Percentiles rank a stretch among this genome's conserved stretches.
Conservation (phyloP, 2,329 filamentous ascomycete species). For the Helotiales sp. region DNA sequence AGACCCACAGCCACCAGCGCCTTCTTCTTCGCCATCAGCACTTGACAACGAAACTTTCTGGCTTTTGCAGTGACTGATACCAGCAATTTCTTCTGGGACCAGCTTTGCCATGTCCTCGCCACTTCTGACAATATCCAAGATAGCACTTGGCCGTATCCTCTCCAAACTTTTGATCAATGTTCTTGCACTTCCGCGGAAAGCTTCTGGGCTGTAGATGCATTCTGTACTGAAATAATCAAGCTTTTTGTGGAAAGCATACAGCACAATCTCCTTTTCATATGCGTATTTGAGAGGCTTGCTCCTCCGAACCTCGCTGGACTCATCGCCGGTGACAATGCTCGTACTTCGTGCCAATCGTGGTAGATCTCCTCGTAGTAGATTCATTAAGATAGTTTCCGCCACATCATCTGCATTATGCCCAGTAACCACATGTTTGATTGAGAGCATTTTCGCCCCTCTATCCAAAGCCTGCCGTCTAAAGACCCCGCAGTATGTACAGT, state of each 20-base stretch:
- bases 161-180: slow-evolving; percentile 94
- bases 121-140: slow-evolving; percentile 90
- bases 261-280: slow-evolving; percentile 97
- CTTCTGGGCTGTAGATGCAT: slow-evolving; percentile 97
- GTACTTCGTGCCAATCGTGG: slow-evolving; percentile 85
- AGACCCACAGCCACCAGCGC: slow-evolving; percentile 73
- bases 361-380: slow-evolving; percentile 85
- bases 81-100: slow-evolving; percentile 61
- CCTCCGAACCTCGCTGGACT: slow-evolving; percentile 84
- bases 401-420: slow-evolving; percentile 98
- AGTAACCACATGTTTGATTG: slow-evolving; percentile 91
- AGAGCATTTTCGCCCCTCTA: slow-evolving; percentile 82
- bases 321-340: slow-evolving; percentile 79
- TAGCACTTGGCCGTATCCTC: slow-evolving; percentile 88
- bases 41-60: slow-evolving; percentile 38
- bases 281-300: slow-evolving; percentile 98
- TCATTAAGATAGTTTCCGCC: slow-evolving; percentile 97
- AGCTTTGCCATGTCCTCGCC: slow-evolving; percentile 94
- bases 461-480: slow-evolving; percentile 94
- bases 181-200: slow-evolving; percentile 89
- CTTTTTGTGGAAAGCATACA: slow-evolving; percentile 96
- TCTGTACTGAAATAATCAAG: slow-evolving; percentile 98
- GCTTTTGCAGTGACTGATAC: slow-evolving; percentile 48
- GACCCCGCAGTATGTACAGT: slow-evolving; percentile 98
- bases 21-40: slow-evolving; percentile 43